Evolutionary conservation across 75 land plant species (phyloP), one percentile per base, ranked within the genome.

Genomic region (Cupressus sempervirens): DNA sequence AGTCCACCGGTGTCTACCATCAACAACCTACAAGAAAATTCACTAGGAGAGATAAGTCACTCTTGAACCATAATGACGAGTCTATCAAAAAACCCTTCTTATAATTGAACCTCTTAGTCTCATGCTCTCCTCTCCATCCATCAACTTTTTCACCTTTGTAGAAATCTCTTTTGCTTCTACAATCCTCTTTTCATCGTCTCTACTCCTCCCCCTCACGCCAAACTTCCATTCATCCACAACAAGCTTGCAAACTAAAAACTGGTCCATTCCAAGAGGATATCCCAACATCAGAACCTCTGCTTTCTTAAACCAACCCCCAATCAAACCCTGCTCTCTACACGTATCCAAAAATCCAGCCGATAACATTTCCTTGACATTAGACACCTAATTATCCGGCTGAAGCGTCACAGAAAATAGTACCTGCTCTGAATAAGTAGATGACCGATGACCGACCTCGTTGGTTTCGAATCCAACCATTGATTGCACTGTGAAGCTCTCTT

Each of bases 281-380:
- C 86, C 87, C 36, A 88, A 30, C 81, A 88, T 88, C 58, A 90
- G 89, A 11, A 90, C 82, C 62, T 48, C 43, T 3, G 50, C 7
- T 30, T 90, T 89, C 1, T 52, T 86, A 13, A 52, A 86, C 87
- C 86, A 86, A 36, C 84, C 84, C 0, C 32, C 53, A 34, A 85
- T 50, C 3, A n/a, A 9, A 4, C 86, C 86, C 20, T 82, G 83
- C 0, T 82, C 29, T 50, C 35, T 48, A 11, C 29, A 40, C 48
- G 18, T 32, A 13, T 40, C 35, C 15, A 45, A 40, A 43, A 48
- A 45, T 12, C 36, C 32, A 40, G 40, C 20, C 18, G 80, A 46
- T 1, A 76, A 20, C 43, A 76, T 76, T 8, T 36, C 80, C 1
- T 2, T 20, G 46, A 76, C 26, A 32, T 73, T 1, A 15, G 41